Evolutionary conservation across 306 rosid genomes (phyloP).

Genomic region (Echinosophora koreensis): DNA sequence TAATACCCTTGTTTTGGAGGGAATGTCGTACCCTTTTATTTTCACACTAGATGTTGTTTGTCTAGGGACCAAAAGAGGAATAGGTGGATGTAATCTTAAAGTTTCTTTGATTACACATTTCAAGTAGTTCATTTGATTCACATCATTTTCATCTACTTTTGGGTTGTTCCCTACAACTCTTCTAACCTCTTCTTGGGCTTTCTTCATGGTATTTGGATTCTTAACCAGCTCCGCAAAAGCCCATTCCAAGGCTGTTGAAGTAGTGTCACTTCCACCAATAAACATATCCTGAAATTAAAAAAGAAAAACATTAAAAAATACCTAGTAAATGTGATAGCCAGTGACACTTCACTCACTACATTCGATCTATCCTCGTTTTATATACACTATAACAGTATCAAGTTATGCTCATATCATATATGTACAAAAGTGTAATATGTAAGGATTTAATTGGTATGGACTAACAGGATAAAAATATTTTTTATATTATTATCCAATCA

Average conservation of each 20-base stretch:
- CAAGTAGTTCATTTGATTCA: conserved; percentile 52
- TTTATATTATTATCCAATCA: too few relatives aligned
- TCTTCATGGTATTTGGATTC: conserved; percentile 16
- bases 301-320: not conserved
- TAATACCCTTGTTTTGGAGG: conserved; percentile 33
- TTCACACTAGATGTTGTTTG: conserved; percentile 29
- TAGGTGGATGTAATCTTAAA: conserved; percentile 46
- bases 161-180: conserved; percentile 47
- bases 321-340: too few relatives aligned
- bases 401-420: too few relatives aligned
- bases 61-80: conserved; percentile 46
- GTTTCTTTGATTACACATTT: conserved; percentile 43
- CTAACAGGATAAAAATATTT: too few relatives aligned
- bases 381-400: too few relatives aligned
- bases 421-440: too few relatives aligned
- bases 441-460: too few relatives aligned
- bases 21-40: conserved; percentile 44
- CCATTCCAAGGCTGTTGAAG: conserved; percentile 13
- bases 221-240: not conserved
- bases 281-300: conserved; percentile 7
- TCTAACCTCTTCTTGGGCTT: conserved; percentile 57
- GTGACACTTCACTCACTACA: too few relatives aligned
- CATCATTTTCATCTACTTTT: conserved; percentile 44
- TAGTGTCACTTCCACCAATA: conserved; percentile 21
- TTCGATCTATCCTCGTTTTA: too few relatives aligned